Percentiles rank a stretch among this genome's conserved stretches.
Evolutionary conservation across 306 rosid species (phyloP).

Genomic region (Spatholobus suberectus): DNA sequence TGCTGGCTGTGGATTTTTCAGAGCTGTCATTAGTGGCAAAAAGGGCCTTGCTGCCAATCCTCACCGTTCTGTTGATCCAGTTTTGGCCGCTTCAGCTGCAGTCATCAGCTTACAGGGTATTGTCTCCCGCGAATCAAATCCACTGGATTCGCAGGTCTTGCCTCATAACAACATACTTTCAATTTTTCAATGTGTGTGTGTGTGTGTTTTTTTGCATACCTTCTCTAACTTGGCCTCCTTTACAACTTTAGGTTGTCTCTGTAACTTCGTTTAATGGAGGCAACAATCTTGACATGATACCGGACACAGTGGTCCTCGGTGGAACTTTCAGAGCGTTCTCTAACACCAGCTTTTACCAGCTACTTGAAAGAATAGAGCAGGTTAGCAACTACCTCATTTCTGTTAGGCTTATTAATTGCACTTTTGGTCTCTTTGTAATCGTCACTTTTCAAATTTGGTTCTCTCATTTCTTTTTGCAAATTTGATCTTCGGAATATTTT

Average conservation of each 20-base stretch:
- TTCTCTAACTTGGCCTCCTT: neutral
- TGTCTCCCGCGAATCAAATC: constrained; percentile 93
- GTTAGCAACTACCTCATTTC: constrained; percentile 44
- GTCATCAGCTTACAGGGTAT: constrained; percentile 93
- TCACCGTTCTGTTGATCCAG: constrained; percentile 71
- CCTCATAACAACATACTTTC: neutral
- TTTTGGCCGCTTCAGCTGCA: constrained; percentile 85
- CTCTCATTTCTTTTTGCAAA: neutral
- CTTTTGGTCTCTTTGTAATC: neutral
- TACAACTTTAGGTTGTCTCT: constrained; percentile 69
- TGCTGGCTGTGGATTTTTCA: constrained; percentile 95
- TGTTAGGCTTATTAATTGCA: neutral
- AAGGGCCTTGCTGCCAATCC: constrained; percentile 53
- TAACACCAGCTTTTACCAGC: constrained; percentile 79
- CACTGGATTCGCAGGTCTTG: constrained; percentile 85
- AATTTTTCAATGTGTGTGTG: neutral
- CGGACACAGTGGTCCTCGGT: constrained; percentile 74
- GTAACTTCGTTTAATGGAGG: constrained; percentile 91
- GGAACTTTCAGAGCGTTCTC: constrained; percentile 98
- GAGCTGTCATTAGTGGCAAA: constrained; percentile 75
- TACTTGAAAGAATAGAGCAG: constrained; percentile 83
- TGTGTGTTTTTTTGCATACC: neutral
- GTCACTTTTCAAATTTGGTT: neutral
- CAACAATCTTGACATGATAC: constrained; percentile 67
- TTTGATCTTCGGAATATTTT: neutral